Evolutionary conservation across 768 basidiomycete species (phyloP), one percentile per base, ranked within the genome.

Genomic region (Pisolithus orientalis): DNA sequence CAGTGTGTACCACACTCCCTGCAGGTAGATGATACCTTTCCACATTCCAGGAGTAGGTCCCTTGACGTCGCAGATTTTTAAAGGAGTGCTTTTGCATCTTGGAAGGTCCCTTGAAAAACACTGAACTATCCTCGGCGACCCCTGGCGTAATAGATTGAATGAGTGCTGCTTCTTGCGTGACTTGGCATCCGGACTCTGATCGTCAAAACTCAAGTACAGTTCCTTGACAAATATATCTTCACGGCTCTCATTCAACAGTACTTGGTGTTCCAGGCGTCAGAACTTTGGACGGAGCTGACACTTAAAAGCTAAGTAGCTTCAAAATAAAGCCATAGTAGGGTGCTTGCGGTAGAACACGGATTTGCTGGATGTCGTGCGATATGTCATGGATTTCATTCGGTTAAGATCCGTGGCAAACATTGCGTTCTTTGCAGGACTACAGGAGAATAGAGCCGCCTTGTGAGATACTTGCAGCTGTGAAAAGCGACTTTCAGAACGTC

Each of bases 191-290:
- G 58, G 53, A 50, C 65, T 55, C 43, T 70, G 71, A 49, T 70
- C 65, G 6, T 81, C 75, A 58, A 82, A 80, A 55, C 69, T 65
- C 50, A 74, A 59, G 58, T 71, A 70, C 44, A 79, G 72, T 38
- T 65, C 53, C 53, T 69, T 60, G 56, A 67, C 60, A 54, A 78
- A 78, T 21, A 21, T 64, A 27, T 62, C 63, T 53, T 59, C 68
- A 48, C 78, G 71, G 46, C 63, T 21, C 21, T 82, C 82, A 56
- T 69, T 82, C 37, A 80, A 55, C 49, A 75, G 70, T 17, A 80
- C 68, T 62, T 82, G 80, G 44, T 66, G 64, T 56, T 78, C 75
- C 49, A 76, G 67, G 61, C 76, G 75, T 54, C 74, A 70, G 51
- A 80, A 68, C 80, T 81, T 59, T 49, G 47, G 52, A 44, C 42